A percentile compares a stretch with the other conserved stretches of the same genome.
These are phyloP conservation scores for Raphanus raphanistrum DNA, from an alignment of 345 rosid genomes.

Conservation along the genomic window DNA sequence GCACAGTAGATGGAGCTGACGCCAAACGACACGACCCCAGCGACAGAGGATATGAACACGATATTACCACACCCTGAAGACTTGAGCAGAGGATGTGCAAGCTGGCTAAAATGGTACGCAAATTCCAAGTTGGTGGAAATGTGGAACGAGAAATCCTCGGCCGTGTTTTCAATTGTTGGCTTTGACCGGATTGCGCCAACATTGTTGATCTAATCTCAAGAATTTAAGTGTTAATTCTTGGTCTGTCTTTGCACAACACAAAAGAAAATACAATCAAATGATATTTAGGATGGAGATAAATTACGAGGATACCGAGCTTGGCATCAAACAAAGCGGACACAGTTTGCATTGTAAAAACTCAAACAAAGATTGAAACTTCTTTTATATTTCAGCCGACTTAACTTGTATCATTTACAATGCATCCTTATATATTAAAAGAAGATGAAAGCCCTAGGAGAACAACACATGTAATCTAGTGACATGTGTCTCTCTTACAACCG, in stretches of 20 bases:
- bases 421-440: no score
- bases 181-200: background rate
- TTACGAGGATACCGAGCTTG: constrained; percentile 8
- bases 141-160: background rate
- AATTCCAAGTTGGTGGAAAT: background rate
- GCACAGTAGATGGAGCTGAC: background rate
- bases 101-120: background rate
- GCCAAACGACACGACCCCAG: background rate
- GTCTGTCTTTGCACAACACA: background rate
- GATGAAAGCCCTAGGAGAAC: no score
- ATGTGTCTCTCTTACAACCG: no score
- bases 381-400: no score
- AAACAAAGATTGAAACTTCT: no score
- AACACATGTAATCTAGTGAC: no score
- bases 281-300: background rate
- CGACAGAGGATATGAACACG: background rate
- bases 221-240: background rate
- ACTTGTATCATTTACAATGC: no score
- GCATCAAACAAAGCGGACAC: background rate
- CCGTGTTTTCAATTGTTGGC: background rate
- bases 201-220: background rate
- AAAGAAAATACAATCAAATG: background rate
- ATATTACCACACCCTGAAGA: background rate
- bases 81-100: background rate
- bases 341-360: background rate